Percentiles rank a stretch among this genome's conserved stretches.
These are phyloP conservation scores for Kluyveromyces nonfermentans DNA, from an alignment of 805 yeast genomes.

Conservation along the genomic window DNA sequence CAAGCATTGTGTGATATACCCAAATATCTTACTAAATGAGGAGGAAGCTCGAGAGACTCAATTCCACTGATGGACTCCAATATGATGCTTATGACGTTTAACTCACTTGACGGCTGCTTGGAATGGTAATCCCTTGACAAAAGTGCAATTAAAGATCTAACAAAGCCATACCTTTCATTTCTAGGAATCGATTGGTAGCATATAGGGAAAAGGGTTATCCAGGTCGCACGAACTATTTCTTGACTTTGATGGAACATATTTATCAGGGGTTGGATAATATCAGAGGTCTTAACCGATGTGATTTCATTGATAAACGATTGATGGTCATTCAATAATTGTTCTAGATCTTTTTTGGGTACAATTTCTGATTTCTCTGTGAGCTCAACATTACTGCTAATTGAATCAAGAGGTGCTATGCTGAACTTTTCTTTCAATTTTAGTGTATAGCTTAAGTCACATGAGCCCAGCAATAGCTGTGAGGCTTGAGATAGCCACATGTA, in stretches of 20 bases:
- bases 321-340: constrained; percentile 29
- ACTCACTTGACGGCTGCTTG: constrained; percentile 79
- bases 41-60: constrained; percentile 73
- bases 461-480: constrained; percentile 71
- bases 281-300: constrained; percentile 40
- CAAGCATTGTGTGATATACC: constrained; percentile 85
- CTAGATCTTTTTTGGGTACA: constrained; percentile 16
- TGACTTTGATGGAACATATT: constrained; percentile 79
- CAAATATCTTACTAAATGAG: constrained; percentile 81
- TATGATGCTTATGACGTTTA: constrained; percentile 78
- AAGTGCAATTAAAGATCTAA: constrained; percentile 68
- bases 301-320: constrained; percentile 18
- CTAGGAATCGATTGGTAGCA: constrained; percentile 66
- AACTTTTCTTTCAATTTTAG: constrained; percentile 43
- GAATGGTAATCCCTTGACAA: constrained; percentile 86
- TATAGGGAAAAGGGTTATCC: constrained; percentile 78
- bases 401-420: constrained; percentile 43
- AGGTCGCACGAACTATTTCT: constrained; percentile 67
- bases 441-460: constrained; percentile 46
- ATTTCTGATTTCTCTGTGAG: constrained; percentile 1
- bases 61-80: constrained; percentile 76
- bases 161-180: constrained; percentile 74
- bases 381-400: constrained; percentile 25
- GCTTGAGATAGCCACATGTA: constrained; percentile 95
- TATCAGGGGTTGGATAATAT: constrained; percentile 59